These are phyloP conservation scores for Sclerotinia nivalis DNA, from an alignment of 2,329 filamentous ascomycete genomes.

Conservation along the genomic window DNA sequence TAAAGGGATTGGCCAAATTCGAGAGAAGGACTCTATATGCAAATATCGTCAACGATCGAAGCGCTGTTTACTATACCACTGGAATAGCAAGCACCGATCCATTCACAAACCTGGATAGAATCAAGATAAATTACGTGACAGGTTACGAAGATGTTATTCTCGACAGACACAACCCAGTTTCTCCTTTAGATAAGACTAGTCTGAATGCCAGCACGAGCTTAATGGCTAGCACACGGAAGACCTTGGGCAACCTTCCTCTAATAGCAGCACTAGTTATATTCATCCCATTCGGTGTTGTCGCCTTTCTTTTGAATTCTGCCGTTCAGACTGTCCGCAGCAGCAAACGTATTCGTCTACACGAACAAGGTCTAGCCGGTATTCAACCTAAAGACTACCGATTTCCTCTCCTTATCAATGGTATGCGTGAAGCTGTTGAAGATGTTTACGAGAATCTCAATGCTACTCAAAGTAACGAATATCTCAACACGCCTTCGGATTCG, in stretches of 20 bases:
- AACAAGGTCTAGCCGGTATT: slow-evolving; percentile 67
- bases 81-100: slow-evolving; percentile 76
- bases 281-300: slow-evolving; percentile 68
- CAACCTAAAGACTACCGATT: slow-evolving; percentile 71
- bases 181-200: slow-evolving; percentile 45
- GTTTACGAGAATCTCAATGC: slow-evolving; percentile 40
- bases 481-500: slow-evolving; percentile 58
- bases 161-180: slow-evolving; percentile 63
- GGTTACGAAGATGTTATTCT: slow-evolving; percentile 77
- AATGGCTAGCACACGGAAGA: slow-evolving; percentile 40
- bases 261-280: slow-evolving; percentile 66
- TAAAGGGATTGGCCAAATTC: slow-evolving; percentile 75
- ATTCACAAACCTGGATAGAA: slow-evolving; percentile 64
- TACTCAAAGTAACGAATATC: slow-evolving; percentile 62
- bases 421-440: slow-evolving; percentile 74
- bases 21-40: slow-evolving; percentile 75
- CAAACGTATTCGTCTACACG: slow-evolving; percentile 74
- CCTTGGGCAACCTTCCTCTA: slow-evolving; percentile 56
- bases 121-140: slow-evolving; percentile 71
- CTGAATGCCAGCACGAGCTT: slow-evolving; percentile 33
- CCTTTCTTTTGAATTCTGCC: slow-evolving; percentile 73
- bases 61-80: slow-evolving; percentile 81
- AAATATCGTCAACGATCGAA: slow-evolving; percentile 85
- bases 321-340: slow-evolving; percentile 76
- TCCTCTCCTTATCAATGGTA: slow-evolving; percentile 72